phyloP scores from a whole-genome alignment of 148 eudicot genomes.

The Rhododendron ferrugineum region DNA sequence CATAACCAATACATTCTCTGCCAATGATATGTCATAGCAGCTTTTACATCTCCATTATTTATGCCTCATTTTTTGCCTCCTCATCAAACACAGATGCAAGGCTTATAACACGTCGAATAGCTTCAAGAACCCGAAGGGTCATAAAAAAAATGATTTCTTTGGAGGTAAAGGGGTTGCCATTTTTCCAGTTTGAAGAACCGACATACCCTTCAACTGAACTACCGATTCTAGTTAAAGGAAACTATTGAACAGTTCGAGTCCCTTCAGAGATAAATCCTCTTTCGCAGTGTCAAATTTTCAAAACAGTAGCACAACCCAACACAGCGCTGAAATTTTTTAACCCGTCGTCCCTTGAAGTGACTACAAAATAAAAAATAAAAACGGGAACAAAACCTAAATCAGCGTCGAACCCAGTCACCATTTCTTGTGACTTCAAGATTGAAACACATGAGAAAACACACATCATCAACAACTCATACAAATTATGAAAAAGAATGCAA shows the following conservation, averaged over 20 bases:
- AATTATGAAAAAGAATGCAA: neutral
- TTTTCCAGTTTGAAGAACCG: neutral
- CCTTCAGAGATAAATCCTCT: neutral
- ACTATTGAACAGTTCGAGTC: neutral
- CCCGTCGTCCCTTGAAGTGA: neutral
- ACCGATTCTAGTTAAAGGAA: no score
- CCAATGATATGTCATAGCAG: neutral
- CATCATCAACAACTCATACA: neutral
- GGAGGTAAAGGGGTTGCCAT: neutral
- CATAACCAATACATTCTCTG: no score
- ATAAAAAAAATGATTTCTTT: neutral
- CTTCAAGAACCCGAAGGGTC: neutral
- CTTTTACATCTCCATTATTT: neutral
- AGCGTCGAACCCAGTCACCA: neutral
- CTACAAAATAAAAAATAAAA: neutral
- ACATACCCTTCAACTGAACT: neutral
- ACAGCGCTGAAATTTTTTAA: neutral
- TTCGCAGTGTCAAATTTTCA: neutral
- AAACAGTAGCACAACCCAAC: neutral
- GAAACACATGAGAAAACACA: neutral
- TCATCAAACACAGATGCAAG: neutral
- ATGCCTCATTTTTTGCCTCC: neutral
- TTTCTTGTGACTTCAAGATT: neutral
- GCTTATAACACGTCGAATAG: neutral
- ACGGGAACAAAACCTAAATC: neutral